Evolutionary conservation across 1,284 basidiomycete genomes (phyloP), one percentile per base, ranked within the genome.

Genomic region (Nidula niveotomentosa): DNA sequence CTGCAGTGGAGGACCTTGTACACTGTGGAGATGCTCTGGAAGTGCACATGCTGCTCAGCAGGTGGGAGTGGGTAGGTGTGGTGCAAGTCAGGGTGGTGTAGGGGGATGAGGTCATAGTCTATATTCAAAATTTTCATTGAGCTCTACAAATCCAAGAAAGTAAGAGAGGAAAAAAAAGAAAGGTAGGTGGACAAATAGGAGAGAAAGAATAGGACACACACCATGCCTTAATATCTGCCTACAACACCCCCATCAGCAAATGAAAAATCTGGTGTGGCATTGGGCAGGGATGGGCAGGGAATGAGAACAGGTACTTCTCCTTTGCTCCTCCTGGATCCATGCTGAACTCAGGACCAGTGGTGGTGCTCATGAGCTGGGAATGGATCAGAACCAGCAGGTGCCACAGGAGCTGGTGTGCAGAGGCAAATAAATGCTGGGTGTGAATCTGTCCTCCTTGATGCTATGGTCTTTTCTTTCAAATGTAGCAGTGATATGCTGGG

Each of bases 181-280:
- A 3, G 2, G 45, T 3, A 15, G 45, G 10, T n/a, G 10, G 23
- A 47, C 6, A 8, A 47, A 7, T 15, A 15, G 37, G 39, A 41
- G 12, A 15, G 39, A 41, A 6, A 15, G 3, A 15, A 41, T 3
- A 15, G 15, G 39, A 41, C 39, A 6, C 8, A 47, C 45, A 47
- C 6, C 8, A 4, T 4, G 8, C 8, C 45, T 47, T 47, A 12
- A 47, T 30, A 12, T 47, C 45, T 4, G 23, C 4, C 9, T 47
- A 8, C 8, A 84, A 76, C 4, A 86, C 85, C 12, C 71, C 75
- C 8, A 67, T 67, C 1, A 80, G 76, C 0, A 90, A 71, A 65
- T 90, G 87, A 62, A 90, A 90, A 54, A 90, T 84, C 62, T 90
- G 84, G 62, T 86, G 79, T 0, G 87, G 84, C 3, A 81, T 83